Evolutionary conservation across 1,284 basidiomycete species (phyloP).

Genomic region (Tilletia indica): DNA sequence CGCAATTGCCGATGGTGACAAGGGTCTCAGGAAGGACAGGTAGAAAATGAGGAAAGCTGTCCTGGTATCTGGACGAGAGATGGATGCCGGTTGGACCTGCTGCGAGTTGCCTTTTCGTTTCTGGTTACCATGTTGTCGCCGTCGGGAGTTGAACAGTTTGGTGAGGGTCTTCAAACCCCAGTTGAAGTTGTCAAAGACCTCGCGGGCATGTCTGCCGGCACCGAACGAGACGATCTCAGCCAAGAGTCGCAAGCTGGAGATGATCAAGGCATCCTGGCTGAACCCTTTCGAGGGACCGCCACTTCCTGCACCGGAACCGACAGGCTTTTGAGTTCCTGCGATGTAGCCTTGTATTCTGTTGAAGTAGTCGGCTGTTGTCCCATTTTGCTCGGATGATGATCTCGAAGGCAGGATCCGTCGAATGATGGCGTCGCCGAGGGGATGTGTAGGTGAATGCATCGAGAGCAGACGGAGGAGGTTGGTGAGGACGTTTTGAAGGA

Average conservation of each 20-base stretch:
- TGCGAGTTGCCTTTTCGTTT: slow-evolving; percentile 16
- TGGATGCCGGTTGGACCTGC: slow-evolving; percentile 23
- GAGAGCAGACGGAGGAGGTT: slow-evolving; percentile 45
- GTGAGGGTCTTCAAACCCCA: slow-evolving; percentile 42
- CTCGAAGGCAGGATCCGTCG: slow-evolving; percentile 30
- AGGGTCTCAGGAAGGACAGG: slow-evolving; percentile 40
- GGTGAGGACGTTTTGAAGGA: slow-evolving; percentile 45
- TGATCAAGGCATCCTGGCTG: slow-evolving; percentile 29
- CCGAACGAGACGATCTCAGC: slow-evolving; percentile 40
- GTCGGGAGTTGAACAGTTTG: slow-evolving; percentile 40
- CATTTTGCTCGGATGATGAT: slow-evolving; percentile 19
- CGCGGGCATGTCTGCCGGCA: slow-evolving; percentile 34
- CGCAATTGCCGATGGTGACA: slow-evolving; percentile 8
- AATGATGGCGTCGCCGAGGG: slow-evolving; percentile 39
- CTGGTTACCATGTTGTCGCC: slow-evolving; percentile 22
- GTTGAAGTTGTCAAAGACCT: slow-evolving; percentile 46
- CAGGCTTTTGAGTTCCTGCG: slow-evolving; percentile 27
- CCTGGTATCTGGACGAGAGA: slow-evolving; percentile 45
- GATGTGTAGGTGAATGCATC: slow-evolving; percentile 45
- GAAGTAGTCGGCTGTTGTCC: slow-evolving; percentile 25
- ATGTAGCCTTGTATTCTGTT: slow-evolving; percentile 37
- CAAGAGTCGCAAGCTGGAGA: slow-evolving; percentile 38
- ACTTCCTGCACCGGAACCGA: slow-evolving; percentile 10
- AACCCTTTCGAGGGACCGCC: slow-evolving; percentile 3
- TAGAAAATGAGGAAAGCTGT: slow-evolving; percentile 50